Percentiles rank a stretch among this genome's conserved stretches.
Conservation (phyloP, 2,329 filamentous ascomycete genomes). For the Nothophaeocryptopus gaeumannii region DNA sequence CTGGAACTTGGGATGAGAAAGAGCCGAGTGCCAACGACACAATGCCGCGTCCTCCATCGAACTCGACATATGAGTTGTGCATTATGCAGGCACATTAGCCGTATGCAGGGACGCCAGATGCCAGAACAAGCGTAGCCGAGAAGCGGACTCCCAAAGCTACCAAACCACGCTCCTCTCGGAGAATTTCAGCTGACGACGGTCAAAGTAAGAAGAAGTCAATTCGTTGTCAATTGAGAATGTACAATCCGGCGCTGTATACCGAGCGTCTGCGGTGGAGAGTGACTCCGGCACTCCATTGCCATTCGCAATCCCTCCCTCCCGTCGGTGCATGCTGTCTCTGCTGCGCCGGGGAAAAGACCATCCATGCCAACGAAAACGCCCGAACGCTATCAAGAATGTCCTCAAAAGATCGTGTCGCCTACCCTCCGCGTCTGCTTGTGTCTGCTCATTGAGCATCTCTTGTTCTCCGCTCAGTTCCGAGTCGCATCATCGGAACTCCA, state of each 20-base stretch:
- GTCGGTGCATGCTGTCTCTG: conserved; percentile 3
- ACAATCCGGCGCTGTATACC: background rate
- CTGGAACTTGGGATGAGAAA: too few species aligned
- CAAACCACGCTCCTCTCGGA: background rate
- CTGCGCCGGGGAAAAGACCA: background rate
- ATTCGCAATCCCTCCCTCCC: background rate
- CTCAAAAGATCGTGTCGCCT: conserved; percentile 1
- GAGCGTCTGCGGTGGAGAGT: too few species aligned
- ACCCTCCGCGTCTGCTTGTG: background rate
- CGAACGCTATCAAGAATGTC: conserved; percentile 24
- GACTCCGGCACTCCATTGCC: too few species aligned
- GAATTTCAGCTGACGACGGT: background rate
- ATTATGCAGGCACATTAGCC: too few species aligned
- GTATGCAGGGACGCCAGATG: too few species aligned
- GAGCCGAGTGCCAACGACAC: too few species aligned
- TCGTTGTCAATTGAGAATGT: background rate
- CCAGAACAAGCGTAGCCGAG: too few species aligned
- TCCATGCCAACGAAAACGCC: conserved; percentile 14
- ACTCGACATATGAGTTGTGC: too few species aligned
- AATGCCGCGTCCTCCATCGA: too few species aligned
- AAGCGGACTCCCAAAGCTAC: background rate
- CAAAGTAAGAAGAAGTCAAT: background rate
- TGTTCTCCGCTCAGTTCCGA: background rate
- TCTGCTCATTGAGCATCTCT: background rate
- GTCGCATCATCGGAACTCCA: conserved; percentile 74